Evolutionary conservation across 1,284 basidiomycete species (phyloP).

Genomic region (Trametes hirsuta): DNA sequence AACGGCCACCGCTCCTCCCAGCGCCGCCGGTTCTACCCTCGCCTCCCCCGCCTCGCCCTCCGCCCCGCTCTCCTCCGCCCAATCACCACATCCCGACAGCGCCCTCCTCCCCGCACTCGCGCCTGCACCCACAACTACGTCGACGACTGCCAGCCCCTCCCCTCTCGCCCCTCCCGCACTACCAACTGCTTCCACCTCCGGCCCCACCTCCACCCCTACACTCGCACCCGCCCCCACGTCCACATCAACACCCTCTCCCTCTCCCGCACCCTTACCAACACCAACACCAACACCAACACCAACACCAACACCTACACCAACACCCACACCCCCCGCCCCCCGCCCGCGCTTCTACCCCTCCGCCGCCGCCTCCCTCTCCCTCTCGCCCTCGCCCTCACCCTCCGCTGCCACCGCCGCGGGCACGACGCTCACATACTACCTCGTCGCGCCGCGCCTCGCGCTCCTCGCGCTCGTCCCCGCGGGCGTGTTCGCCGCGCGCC

Average conservation of each 20-base stretch:
- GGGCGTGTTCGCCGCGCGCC: conserved; percentile 73
- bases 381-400: conserved; percentile 39
- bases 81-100: not conserved
- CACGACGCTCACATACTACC: conserved; percentile 85
- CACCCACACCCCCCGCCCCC: conserved; percentile 28
- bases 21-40: conserved; percentile 8
- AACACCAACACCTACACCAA: too few relatives aligned
- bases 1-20: conserved; percentile 6
- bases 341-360: conserved; percentile 52
- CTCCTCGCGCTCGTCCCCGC: conserved; percentile 84
- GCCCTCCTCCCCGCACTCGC: not conserved
- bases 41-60: conserved; percentile 12
- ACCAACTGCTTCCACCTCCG: conserved; percentile 31
- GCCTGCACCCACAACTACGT: not conserved
- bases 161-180: conserved; percentile 11
- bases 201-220: conserved; percentile 11
- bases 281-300: conserved; percentile 14
- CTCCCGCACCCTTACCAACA: not conserved
- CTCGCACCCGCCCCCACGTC: not conserved
- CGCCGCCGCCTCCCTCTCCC: conserved; percentile 58
- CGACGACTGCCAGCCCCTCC: not conserved
- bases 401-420: conserved; percentile 47
- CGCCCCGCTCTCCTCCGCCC: conserved; percentile 1
- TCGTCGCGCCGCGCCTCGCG: conserved; percentile 81
- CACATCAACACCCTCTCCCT: too few relatives aligned